Conservation (phyloP, 257 asterid genomes). For the Linaria vulgaris region DNA sequence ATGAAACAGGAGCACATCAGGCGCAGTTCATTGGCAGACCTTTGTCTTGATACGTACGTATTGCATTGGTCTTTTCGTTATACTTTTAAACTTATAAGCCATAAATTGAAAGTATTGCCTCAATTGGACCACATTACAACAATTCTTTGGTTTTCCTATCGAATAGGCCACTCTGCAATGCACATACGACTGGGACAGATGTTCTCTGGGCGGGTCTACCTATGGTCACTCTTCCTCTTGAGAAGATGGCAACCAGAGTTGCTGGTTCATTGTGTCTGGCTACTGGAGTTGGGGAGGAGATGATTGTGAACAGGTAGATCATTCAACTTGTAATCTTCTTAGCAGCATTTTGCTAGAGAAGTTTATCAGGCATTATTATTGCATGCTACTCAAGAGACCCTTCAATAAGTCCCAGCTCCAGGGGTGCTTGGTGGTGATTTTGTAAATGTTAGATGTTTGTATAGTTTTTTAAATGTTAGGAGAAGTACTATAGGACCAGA, state of each 20-base stretch:
- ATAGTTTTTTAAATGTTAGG: no score
- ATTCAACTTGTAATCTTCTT: conserved; percentile 7
- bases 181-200: conserved; percentile 98
- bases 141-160: conserved; percentile 13
- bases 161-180: conserved; percentile 94
- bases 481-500: no score
- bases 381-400: no score
- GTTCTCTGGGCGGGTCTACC: conserved; percentile 99
- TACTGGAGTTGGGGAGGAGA: conserved; percentile 94
- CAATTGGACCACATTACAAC: no score
- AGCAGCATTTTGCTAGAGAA: no score
- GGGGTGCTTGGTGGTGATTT: no score
- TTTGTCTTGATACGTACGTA: conserved; percentile 88
- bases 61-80: no score
- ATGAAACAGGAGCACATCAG: conserved; percentile 96
- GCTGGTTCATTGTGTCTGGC: conserved; percentile 99
- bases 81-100: no score
- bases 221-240: conserved; percentile 92
- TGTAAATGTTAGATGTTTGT: no score
- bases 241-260: conserved; percentile 99
- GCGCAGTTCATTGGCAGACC: conserved; percentile 93
- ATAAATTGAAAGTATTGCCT: no score
- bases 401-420: no score
- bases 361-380: no score
- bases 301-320: conserved; percentile 79